Evolutionary conservation across 2,329 filamentous ascomycete genomes (phyloP), one percentile per base, ranked within the genome.

Genomic region (Endocalyx cinctus): DNA sequence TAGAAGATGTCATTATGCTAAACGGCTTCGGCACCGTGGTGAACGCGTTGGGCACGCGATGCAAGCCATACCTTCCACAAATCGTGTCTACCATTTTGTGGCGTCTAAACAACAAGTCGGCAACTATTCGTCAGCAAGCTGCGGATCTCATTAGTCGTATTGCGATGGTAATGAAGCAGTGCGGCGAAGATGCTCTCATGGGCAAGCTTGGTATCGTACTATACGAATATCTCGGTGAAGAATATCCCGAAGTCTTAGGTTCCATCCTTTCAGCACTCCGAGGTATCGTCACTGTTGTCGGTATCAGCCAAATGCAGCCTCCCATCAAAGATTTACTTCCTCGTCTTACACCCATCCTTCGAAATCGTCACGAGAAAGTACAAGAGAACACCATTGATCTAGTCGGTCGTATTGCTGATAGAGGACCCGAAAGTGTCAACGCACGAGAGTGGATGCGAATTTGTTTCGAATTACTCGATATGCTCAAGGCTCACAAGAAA

Each of bases 401-500:
- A 3, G 92, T 98, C 14, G 92, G 92, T 35, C 90, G 92, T 71
- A 97, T 98, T 50, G 92, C 94, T 12, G 92, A 98, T 63, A 85
- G 92, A 46, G 94, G 92, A 1, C 89, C 92, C 2, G 92, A 98
- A 62, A 90, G 85, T 43, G 92, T 98, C 57, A 95, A 95, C 56
- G 89, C 92, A 11, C 79, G 92, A 54, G 92, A 98, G 64, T 98
- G 92, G 92, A 98, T 98, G 94, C 82, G 92, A 58, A 98, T 98
- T 59, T 98, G 92, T 67, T 98, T 98, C 62, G 92, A 98, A 67
- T 72, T 98, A 34, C 79, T 98, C 18, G 92, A 98, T 64, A 98
- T 98, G 92, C 77, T 98, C 53, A 98, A 98, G 66, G 92, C 92
- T 6, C 92, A 98, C 72, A 98, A 98, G 68, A 98, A 98, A 74